Evolutionary conservation across 1,284 basidiomycete species (phyloP).

Genomic region (Ustilago crameri): DNA sequence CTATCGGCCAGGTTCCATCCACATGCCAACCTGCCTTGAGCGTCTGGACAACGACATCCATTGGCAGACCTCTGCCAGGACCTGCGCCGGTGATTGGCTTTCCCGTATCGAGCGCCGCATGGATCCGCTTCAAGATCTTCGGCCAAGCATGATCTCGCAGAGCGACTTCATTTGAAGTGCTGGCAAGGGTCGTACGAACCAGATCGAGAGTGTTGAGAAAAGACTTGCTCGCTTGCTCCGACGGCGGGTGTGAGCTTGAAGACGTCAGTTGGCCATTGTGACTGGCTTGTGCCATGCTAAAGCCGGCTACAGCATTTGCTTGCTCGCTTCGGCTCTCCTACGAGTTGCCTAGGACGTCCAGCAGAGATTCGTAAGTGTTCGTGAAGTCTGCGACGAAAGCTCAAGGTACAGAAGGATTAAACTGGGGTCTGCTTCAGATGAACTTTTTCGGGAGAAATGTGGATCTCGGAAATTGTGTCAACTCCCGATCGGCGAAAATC

Average conservation of each 20-base stretch:
- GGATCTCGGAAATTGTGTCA: constrained; percentile 4
- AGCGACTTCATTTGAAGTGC: constrained; percentile 16
- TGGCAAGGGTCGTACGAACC: constrained; percentile 8
- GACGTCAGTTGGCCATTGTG: background rate
- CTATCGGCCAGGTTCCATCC: constrained; percentile 45
- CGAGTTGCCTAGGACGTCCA: background rate
- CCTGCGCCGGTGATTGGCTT: constrained; percentile 38
- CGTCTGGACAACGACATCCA: constrained; percentile 28
- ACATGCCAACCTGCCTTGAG: constrained; percentile 43
- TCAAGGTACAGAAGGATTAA: too few relatives aligned
- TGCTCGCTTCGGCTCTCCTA: too few relatives aligned
- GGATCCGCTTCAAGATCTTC: constrained; percentile 24
- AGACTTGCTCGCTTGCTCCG: constrained; percentile 7
- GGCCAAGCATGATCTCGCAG: constrained; percentile 32
- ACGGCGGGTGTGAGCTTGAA: background rate
- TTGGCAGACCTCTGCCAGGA: constrained; percentile 26
- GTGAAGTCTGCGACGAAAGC: too few relatives aligned
- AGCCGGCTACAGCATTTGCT: background rate
- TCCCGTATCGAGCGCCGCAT: constrained; percentile 30
- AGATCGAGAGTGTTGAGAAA: constrained; percentile 19
- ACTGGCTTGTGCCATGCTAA: background rate
- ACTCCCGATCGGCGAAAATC: background rate
- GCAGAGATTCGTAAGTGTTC: background rate
- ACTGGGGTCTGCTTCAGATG: too few relatives aligned
- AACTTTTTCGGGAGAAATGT: background rate